A percentile compares a stretch with the other conserved stretches of the same genome.
These are phyloP conservation scores for Rutstroemia sp. DNA, from an alignment of 2,329 filamentous ascomycete genomes.

Conservation along the genomic window DNA sequence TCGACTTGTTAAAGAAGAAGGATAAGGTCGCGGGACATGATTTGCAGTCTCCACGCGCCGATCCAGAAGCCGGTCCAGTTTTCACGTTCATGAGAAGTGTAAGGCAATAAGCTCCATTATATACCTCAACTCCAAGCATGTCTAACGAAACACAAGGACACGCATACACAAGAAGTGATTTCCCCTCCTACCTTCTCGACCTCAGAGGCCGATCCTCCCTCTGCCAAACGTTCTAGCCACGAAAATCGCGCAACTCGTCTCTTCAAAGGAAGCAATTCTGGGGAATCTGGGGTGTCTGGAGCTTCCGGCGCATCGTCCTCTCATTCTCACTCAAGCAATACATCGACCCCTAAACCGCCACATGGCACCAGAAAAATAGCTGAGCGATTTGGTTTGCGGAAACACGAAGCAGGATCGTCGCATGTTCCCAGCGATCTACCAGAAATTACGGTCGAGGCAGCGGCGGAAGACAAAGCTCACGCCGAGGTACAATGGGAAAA, in stretches of 20 bases:
- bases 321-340: slow-evolving; percentile 12
- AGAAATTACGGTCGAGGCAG: slow-evolving; percentile 45
- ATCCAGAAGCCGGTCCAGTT: slow-evolving; percentile 29
- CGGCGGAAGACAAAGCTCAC: slow-evolving; percentile 36
- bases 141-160: slow-evolving; percentile 43
- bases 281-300: slow-evolving; percentile 36
- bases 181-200: slow-evolving; percentile 50
- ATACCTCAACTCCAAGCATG: slow-evolving; percentile 1
- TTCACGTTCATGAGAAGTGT: slow-evolving; percentile 76
- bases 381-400: slow-evolving; percentile 61
- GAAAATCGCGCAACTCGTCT: slow-evolving; percentile 28
- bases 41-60: slow-evolving; percentile 22
- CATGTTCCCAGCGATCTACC: slow-evolving; percentile 77
- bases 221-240: slow-evolving; percentile 5
- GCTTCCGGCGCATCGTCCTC: slow-evolving; percentile 16
- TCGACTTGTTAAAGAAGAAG: slow-evolving; percentile 56
- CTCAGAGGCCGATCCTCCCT: slow-evolving; percentile 30
- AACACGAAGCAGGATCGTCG: slow-evolving; percentile 52
- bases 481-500: slow-evolving; percentile 81
- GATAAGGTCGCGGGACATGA: slow-evolving; percentile 40
- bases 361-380: slow-evolving; percentile 44
- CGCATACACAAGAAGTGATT: slow-evolving; percentile 70
- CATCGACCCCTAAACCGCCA: neutral
- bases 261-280: slow-evolving; percentile 31
- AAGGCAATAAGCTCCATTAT: neutral